A percentile compares a stretch with the other conserved stretches of the same genome.
These are phyloP conservation scores for Alternaria tenuissima DNA, from an alignment of 2,329 filamentous ascomycete genomes.

Conservation along the genomic window DNA sequence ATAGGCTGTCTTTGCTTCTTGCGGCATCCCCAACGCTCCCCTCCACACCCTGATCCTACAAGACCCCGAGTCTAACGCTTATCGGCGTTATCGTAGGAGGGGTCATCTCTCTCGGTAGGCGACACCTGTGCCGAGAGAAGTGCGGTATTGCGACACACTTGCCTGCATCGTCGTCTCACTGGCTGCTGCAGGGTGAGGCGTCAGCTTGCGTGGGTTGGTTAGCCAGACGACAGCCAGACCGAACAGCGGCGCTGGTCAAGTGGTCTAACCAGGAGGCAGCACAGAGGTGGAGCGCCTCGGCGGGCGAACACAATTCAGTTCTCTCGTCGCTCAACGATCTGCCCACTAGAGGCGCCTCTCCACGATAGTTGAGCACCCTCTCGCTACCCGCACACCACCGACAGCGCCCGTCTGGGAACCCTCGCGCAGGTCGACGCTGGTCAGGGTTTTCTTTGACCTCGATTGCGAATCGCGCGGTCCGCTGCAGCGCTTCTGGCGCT, in stretches of 20 bases:
- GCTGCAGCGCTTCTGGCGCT: slow-evolving; percentile 40
- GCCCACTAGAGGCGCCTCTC: slow-evolving; percentile 16
- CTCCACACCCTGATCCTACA: slow-evolving; percentile 33
- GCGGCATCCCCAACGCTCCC: slow-evolving; percentile 25
- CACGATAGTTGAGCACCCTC: slow-evolving; percentile 11
- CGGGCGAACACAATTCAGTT: slow-evolving; percentile 30
- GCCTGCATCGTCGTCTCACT: slow-evolving; percentile 28
- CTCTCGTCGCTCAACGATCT: slow-evolving; percentile 17
- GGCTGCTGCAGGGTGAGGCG: slow-evolving; percentile 32
- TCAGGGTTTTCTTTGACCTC: slow-evolving; percentile 29
- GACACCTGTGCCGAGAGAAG: slow-evolving; percentile 22
- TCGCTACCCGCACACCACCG: slow-evolving; percentile 16
- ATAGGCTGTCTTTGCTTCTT: slow-evolving; percentile 29
- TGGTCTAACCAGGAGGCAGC: background rate
- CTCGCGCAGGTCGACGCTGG: slow-evolving; percentile 18
- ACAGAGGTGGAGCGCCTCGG: slow-evolving; percentile 23
- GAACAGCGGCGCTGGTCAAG: slow-evolving; percentile 15
- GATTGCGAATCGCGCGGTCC: slow-evolving; percentile 36
- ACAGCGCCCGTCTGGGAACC: slow-evolving; percentile 20
- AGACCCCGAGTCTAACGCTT: slow-evolving; percentile 35
- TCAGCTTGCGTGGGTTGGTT: slow-evolving; percentile 22
- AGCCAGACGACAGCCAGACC: slow-evolving; percentile 8
- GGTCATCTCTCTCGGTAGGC: slow-evolving; percentile 35
- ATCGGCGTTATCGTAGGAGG: slow-evolving; percentile 40
- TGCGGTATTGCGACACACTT: slow-evolving; percentile 28